These are phyloP conservation scores for Apophysomyces elegans DNA, from an alignment of 371 early-diverging fungal genomes.

Conservation along the genomic window DNA sequence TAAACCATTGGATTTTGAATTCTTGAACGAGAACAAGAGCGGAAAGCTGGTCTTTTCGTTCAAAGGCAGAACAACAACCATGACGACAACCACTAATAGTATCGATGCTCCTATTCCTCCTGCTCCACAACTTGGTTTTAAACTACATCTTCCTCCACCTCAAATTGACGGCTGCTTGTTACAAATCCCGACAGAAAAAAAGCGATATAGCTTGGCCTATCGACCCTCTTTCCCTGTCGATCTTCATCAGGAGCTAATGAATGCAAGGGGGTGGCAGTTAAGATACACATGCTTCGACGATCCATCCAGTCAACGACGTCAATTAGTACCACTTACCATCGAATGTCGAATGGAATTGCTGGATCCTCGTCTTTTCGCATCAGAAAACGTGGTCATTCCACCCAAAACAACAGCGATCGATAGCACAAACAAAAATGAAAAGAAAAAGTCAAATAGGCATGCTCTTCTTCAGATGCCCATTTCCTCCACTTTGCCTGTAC, in stretches of 20 bases:
- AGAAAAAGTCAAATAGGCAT: neutral
- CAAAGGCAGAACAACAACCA: neutral
- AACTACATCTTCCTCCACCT: conserved; percentile 15
- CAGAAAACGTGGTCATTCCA: neutral
- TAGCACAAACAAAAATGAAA: neutral
- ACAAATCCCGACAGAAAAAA: conserved; percentile 9
- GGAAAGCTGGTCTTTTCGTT: conserved; percentile 21
- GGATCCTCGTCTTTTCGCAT: conserved; percentile 15
- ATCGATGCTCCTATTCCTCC: no score
- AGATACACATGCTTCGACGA: conserved; percentile 12
- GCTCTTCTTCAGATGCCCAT: neutral
- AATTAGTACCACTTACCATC: conserved; percentile 14
- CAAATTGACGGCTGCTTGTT: conserved; percentile 28
- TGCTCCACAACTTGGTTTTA: neutral
- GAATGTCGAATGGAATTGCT: conserved; percentile 20
- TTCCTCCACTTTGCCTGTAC: neutral
- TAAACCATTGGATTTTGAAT: conserved; percentile 26
- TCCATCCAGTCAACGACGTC: neutral
- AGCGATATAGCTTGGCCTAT: conserved; percentile 13
- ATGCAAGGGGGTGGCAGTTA: conserved; percentile 12
- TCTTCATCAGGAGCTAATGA: conserved; percentile 11
- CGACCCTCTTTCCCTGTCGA: neutral
- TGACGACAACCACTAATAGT: no score
- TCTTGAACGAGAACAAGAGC: conserved; percentile 10
- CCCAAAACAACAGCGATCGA: conserved; percentile 4